phyloP scores from a whole-genome alignment of 495 filamentous ascomycete genomes.

The Ascobolus immersus region DNA sequence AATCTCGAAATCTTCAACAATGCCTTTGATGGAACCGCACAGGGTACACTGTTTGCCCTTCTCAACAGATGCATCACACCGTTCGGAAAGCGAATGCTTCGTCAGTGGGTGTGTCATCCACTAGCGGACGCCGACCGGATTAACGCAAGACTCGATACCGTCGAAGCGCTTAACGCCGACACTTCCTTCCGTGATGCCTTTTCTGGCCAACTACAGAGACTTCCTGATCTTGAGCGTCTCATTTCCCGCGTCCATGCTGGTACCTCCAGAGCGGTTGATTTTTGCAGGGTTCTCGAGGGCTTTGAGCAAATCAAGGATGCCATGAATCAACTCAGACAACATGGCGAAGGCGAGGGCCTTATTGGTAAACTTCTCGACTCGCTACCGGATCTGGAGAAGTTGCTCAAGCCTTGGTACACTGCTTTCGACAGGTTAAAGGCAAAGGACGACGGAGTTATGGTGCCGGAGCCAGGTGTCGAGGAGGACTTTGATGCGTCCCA shows the following conservation, averaged over 20 bases:
- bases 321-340: constrained; percentile 45
- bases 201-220: constrained; percentile 55
- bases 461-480: constrained; percentile 75
- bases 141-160: constrained; percentile 85
- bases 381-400: constrained; percentile 58
- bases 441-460: constrained; percentile 45
- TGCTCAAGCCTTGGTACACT: constrained; percentile 66
- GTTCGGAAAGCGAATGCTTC: constrained; percentile 88
- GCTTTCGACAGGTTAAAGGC: constrained; percentile 75
- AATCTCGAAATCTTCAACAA: constrained; percentile 96
- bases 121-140: constrained; percentile 64
- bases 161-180: constrained; percentile 76
- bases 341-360: constrained; percentile 48
- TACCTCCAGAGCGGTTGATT: constrained; percentile 66
- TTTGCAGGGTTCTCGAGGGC: constrained; percentile 78
- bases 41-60: constrained; percentile 72
- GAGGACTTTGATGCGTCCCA: constrained; percentile 80
- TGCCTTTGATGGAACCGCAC: constrained; percentile 56
- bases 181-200: constrained; percentile 54
- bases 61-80: constrained; percentile 89
- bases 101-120: constrained; percentile 95
- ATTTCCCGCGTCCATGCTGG: constrained; percentile 90
- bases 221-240: constrained; percentile 83
- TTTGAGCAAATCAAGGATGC: constrained; percentile 94
- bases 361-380: constrained; percentile 55